phyloP scores from a whole-genome alignment of 2,329 filamentous ascomycete species.

The Penicillium fuscoglaucum region DNA sequence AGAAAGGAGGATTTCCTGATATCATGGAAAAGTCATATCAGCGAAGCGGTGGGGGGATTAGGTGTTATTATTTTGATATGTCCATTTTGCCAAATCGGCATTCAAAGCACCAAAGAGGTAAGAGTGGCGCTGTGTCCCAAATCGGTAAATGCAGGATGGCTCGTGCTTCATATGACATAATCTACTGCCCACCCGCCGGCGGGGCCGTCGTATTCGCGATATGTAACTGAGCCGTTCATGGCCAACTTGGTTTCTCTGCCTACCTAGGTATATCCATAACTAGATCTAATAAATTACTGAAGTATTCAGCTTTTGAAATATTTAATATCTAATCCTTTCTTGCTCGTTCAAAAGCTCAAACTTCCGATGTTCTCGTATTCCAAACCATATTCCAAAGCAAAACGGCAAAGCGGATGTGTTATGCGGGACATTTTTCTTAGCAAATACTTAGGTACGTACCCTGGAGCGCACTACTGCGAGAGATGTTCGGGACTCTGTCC shows the following conservation, averaged over 20 bases:
- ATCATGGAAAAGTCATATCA: not conserved
- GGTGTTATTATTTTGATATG: not conserved
- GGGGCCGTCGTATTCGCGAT: not conserved
- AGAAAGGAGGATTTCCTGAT: not conserved
- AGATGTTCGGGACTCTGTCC: not conserved
- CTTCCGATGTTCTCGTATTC: not conserved
- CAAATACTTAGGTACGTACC: not conserved
- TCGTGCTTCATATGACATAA: constrained; percentile 14
- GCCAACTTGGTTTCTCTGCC: not conserved
- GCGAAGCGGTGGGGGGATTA: not conserved
- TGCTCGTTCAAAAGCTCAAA: not conserved
- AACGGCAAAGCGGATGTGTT: not conserved
- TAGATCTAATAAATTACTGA: not conserved
- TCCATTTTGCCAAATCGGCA: not conserved
- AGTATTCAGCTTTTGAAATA: not conserved
- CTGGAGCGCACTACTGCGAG: not conserved
- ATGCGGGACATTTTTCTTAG: not conserved
- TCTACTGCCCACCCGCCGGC: not conserved
- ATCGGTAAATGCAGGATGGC: constrained; percentile 15
- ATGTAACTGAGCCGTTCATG: not conserved
- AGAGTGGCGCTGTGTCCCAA: constrained; percentile 7
- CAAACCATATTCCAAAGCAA: not conserved
- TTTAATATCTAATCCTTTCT: not conserved
- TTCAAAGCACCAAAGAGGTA: not conserved
- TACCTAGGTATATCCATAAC: not conserved